Base-by-base conservation (phyloP, 1,139 yeast genomes). In the Debaryomyces psychrophilus region DNA sequence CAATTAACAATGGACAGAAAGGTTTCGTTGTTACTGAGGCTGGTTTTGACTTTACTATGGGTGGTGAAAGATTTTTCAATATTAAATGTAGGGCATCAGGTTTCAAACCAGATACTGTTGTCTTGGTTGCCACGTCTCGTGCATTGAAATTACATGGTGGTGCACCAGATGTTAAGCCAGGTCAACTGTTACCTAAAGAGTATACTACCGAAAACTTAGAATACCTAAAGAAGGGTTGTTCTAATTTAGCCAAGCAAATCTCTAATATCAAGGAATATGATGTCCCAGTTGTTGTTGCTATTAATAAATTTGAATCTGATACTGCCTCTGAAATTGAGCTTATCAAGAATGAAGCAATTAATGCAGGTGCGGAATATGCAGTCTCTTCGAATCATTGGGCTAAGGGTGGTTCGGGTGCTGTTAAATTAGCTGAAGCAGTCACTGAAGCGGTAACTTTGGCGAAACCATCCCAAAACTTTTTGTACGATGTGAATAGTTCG, bases 21-120 rank as follows among this genome's bases (percentile, higher is more conserved):
- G 93, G 93, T 46, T 87, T 77, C 55, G 95, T 87, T 45, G 85
- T 87, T 43, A 87, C 95, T 37, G 95, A 87, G 65, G 93, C 93
- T 17, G 95, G 95, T 39, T 87, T 87, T 61, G 95, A 87, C 64
- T 87, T 87, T 67, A 85, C 93, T 36, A 87, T 87, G 95, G 95
- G 95, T 56, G 95, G 95, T 58, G 95, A 87, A 71, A 76, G 95
- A 65, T 86, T 86, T 66, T 81, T 85, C 68, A 84, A 86, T 67
- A 86, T 87, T 62, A 87, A 87, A 68, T 85, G 92, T 60, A 81
- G 93, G 66, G 75, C 90, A 7, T 83, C 89, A 36, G 92, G 90
- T 1, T 70, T 82, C 52, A 73, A 75, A 50, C 95, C 95, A 23
- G 84, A 86, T 61, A 80, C 83, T 31, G 88, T 86, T 44, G 90